Conservation (phyloP, 305 asterid genomes). For the Fraxinus baroniana region DNA sequence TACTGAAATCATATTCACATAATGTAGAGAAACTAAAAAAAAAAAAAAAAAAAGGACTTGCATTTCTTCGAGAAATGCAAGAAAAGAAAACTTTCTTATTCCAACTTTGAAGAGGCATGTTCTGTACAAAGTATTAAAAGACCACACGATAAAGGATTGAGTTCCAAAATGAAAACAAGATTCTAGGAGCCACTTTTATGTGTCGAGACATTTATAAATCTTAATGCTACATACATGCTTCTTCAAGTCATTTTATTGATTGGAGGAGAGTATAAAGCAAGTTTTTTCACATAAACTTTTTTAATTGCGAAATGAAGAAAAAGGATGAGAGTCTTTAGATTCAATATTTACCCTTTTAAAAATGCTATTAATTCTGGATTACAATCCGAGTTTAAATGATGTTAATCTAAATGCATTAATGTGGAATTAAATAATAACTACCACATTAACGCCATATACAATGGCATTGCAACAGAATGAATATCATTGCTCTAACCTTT, state of each 20-base stretch:
- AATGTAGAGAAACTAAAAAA: background rate
- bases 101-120: background rate
- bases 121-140: background rate
- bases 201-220: background rate
- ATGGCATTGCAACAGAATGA: too few relatives aligned
- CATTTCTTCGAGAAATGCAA: background rate
- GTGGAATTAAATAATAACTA: too few relatives aligned
- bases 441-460: too few relatives aligned
- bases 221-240: background rate
- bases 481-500: too few relatives aligned
- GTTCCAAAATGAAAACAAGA: background rate
- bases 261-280: background rate
- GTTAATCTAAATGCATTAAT: too few relatives aligned
- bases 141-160: background rate
- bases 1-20: background rate
- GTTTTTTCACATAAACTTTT: background rate
- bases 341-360: background rate
- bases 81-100: background rate
- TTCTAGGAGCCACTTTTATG: background rate
- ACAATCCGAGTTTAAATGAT: too few relatives aligned
- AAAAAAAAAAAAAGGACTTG: background rate
- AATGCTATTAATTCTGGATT: too few relatives aligned
- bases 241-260: background rate
- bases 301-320: too few relatives aligned
- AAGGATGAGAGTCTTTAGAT: background rate